Base-by-base conservation (phyloP, 192 early-diverging fungal species). In the Haplosporangium gracile region DNA sequence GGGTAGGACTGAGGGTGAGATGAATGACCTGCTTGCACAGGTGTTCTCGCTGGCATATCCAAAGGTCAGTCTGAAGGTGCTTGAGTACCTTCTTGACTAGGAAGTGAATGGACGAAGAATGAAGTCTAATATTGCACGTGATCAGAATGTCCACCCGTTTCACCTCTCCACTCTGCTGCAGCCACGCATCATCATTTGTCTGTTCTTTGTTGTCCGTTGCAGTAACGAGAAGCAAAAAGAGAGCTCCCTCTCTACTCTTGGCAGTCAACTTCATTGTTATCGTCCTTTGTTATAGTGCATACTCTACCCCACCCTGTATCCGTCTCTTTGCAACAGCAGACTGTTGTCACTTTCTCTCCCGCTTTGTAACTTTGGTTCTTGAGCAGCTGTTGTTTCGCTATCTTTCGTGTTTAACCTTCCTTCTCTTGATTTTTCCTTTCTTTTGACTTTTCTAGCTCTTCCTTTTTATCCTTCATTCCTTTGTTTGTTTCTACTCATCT, bases 41-140 rank as follows among this genome's bases (percentile, higher is more conserved):
- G 81, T 82, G 15, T 82, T 82, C 38, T 75, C 81, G 10, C 22
- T 76, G 18, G 81, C 81, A 11, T 82, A 39, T 40, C 81, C 81
- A 9, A 55, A 55, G 1, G 51, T 82, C 32, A 75, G 69, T 4
- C 39, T 77, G 11, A 72, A 70, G 22, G 81, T 82, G 29, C 42
- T 82, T 20, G 81, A 77, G 20, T 82, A 72, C 76, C 20, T 76
- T 22, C 16, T 69, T 24, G 34, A 69, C 7, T 11, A 38, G 34
- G 68, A 26, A 32, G 26, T n/a, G 32, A 29, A 11, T 0, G 57
- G 10, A 26, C 10, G 51, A 53, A 20, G 15, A 53, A 20, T 18
- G 20, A 53, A 57, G 6, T 8, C 22, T n/a, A 57, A 7, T 53
- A 22, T 5, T 22, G 20, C 55, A 60, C 55, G n/a, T 60, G 55